Percentiles rank a stretch among this genome's conserved stretches.
Conservation (phyloP, 768 basidiomycete genomes). For the Leccinum subgranulosum region DNA sequence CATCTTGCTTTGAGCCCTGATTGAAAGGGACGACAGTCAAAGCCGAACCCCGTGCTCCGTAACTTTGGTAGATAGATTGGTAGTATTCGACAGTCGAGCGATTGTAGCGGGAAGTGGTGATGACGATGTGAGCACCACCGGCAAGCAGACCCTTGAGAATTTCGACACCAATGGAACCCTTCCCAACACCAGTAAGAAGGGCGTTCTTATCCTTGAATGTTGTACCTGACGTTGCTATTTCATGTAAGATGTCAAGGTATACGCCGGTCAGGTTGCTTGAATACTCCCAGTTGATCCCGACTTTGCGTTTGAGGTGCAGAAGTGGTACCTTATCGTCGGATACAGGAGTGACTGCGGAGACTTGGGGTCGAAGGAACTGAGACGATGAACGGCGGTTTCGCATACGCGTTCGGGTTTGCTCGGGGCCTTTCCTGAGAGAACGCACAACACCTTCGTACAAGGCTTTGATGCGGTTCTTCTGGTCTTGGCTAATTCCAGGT, state of each 20-base stretch:
- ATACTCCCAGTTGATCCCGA: constrained; percentile 94
- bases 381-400: constrained; percentile 90
- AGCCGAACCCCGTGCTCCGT: constrained; percentile 93
- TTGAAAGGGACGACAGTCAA: constrained; percentile 99
- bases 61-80: constrained; percentile 94
- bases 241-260: constrained; percentile 95
- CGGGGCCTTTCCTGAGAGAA: constrained; percentile 79
- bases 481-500: constrained; percentile 94
- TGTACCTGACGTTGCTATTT: constrained; percentile 97
- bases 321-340: constrained; percentile 89
- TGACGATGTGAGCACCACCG: constrained; percentile 93
- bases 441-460: constrained; percentile 96
- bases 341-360: constrained; percentile 67
- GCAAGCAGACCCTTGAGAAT: constrained; percentile 95
- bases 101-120: constrained; percentile 97
- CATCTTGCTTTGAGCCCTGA: constrained; percentile 97
- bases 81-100: constrained; percentile 97
- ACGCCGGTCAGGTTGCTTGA: constrained; percentile 94
- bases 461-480: constrained; percentile 93
- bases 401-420: constrained; percentile 50
- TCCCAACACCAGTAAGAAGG: constrained; percentile 94
- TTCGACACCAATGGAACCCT: constrained; percentile 97
- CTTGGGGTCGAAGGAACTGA: constrained; percentile 92
- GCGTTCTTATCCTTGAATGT: constrained; percentile 99
- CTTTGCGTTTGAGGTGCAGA: constrained; percentile 94